These are phyloP conservation scores for Achaetomium macrosporum DNA, from an alignment of 2,329 filamentous ascomycete genomes.

Conservation along the genomic window DNA sequence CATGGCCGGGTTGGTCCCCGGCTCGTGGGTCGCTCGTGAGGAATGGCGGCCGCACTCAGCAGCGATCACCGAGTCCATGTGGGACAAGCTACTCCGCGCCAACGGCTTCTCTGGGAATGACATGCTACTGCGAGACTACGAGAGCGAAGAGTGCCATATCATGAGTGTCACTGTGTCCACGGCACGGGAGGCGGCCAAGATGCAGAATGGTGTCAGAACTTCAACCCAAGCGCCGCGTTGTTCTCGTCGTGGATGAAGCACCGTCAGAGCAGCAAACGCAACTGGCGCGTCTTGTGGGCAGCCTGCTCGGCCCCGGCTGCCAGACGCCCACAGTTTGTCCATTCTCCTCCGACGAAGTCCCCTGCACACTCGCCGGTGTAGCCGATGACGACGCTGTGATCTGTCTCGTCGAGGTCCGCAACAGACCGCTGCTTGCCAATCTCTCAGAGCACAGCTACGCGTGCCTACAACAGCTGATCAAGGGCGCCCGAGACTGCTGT, in stretches of 20 bases:
- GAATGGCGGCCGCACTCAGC: background rate
- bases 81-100: background rate
- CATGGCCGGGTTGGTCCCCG: constrained; percentile 14
- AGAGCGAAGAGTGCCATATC: background rate
- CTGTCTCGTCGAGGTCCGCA: background rate
- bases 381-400: background rate
- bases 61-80: background rate
- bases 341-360: background rate
- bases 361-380: background rate
- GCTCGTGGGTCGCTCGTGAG: constrained; percentile 31
- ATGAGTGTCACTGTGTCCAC: constrained; percentile 3
- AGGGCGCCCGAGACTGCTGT: background rate
- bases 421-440: background rate
- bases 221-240: background rate
- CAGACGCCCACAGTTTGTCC: background rate
- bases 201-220: background rate
- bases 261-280: background rate
- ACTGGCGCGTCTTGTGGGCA: background rate
- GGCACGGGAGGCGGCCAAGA: background rate
- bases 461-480: background rate
- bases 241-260: background rate
- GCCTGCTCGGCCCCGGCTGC: background rate
- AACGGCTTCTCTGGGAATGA: constrained; percentile 13
- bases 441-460: background rate
- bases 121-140: background rate